A percentile compares a stretch with the other conserved stretches of the same genome.
These are phyloP conservation scores for Geotrichum bryndzae DNA, from an alignment of 1,139 yeast species.

Conservation along the genomic window DNA sequence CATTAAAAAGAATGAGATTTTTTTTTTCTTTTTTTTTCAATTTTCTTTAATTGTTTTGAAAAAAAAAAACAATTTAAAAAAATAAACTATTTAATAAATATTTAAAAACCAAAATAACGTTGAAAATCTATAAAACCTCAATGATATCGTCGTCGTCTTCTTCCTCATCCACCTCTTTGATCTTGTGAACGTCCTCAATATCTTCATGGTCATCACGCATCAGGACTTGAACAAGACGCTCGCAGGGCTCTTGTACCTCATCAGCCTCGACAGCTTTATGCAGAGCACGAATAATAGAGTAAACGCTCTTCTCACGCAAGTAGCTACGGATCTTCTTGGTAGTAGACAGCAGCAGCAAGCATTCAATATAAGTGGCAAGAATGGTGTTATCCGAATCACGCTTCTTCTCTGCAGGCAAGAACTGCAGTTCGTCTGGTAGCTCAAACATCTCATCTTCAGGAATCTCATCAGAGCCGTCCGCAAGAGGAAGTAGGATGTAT, in stretches of 20 bases:
- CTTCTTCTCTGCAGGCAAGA: constrained; percentile 66
- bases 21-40: background rate
- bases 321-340: constrained; percentile 66
- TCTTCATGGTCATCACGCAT: constrained; percentile 83
- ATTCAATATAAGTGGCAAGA: constrained; percentile 63
- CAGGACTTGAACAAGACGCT: constrained; percentile 64
- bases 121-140: constrained; percentile 20
- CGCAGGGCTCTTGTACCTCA: constrained; percentile 50
- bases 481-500: constrained; percentile 73
- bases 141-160: constrained; percentile 33
- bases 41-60: background rate
- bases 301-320: constrained; percentile 71
- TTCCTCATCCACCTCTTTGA: constrained; percentile 40
- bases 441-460: constrained; percentile 82
- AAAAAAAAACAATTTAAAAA: background rate
- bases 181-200: constrained; percentile 48
- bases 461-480: constrained; percentile 64
- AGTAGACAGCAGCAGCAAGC: constrained; percentile 69
- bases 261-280: constrained; percentile 66
- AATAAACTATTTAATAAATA: background rate
- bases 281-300: constrained; percentile 76
- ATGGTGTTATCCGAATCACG: constrained; percentile 69
- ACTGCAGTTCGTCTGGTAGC: constrained; percentile 83
- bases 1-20: background rate
- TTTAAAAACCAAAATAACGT: background rate